Evolutionary conservation across 495 filamentous ascomycete species (phyloP).

Genomic region (Astrothelium subdiscretum): DNA sequence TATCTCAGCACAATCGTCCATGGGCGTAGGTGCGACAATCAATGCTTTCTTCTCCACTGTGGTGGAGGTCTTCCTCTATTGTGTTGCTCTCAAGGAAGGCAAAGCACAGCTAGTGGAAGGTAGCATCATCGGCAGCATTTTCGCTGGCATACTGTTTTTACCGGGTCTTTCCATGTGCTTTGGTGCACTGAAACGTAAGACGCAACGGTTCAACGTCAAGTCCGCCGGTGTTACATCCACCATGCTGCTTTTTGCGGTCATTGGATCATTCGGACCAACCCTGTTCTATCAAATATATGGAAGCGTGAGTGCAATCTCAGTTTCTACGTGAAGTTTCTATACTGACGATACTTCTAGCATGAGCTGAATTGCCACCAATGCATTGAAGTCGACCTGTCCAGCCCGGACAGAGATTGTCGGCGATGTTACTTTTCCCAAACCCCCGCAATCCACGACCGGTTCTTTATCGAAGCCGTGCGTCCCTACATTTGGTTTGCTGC

Average conservation of each 20-base stretch:
- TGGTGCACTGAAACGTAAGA: conserved; percentile 94
- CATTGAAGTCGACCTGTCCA: conserved; percentile 33
- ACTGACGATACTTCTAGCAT: conserved; percentile 48
- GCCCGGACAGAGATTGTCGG: conserved; percentile 58
- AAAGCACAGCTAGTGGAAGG: conserved; percentile 91
- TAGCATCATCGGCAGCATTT: conserved; percentile 93
- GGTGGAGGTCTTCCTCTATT: conserved; percentile 97
- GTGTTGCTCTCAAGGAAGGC: conserved; percentile 82
- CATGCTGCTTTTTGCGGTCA: conserved; percentile 93
- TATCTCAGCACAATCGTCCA: conserved; percentile 97
- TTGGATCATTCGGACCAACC: conserved; percentile 93
- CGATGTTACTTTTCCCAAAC: conserved; percentile 88
- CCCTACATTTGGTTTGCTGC: conserved; percentile 88
- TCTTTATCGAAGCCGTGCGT: conserved; percentile 79
- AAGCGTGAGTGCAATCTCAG: conserved; percentile 48
- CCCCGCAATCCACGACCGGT: conserved; percentile 72
- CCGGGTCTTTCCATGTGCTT: conserved; percentile 99
- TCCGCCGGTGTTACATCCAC: conserved; percentile 96
- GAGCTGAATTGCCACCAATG: conserved; percentile 85
- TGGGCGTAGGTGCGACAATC: conserved; percentile 96
- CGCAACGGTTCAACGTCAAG: conserved; percentile 94
- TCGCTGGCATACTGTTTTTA: conserved; percentile 90
- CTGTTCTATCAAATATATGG: conserved; percentile 99
- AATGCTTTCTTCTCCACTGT: conserved; percentile 99
- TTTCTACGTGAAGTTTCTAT: neutral